phyloP scores from a whole-genome alignment of 371 early-diverging fungal species.

The Saksenaea vasiformis region DNA sequence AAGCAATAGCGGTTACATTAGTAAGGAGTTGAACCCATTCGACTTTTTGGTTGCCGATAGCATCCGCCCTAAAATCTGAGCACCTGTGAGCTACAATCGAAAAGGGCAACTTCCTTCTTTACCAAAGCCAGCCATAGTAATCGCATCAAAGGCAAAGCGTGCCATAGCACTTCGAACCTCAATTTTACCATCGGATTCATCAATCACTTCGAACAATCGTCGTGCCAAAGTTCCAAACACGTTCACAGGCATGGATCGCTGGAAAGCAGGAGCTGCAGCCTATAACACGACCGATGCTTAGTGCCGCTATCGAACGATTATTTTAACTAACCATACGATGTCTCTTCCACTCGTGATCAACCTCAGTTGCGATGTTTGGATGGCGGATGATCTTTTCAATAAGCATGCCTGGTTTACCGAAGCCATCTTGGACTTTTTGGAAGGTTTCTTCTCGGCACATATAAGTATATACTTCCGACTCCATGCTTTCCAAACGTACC shows the following conservation, averaged over 20 bases:
- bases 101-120: neutral
- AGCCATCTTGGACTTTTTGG: no score
- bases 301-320: no score
- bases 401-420: no score
- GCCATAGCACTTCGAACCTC: neutral
- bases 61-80: conserved; percentile 13
- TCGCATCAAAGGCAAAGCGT: conserved; percentile 3
- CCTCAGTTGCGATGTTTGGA: no score
- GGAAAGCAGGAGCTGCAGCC: conserved; percentile 10
- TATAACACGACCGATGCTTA: neutral
- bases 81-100: neutral
- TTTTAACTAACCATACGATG: no score
- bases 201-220: neutral
- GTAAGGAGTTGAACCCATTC: conserved; percentile 16
- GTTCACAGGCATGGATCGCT: conserved; percentile 7
- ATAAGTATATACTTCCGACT: no score
- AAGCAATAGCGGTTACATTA: neutral
- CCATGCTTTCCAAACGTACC: no score
- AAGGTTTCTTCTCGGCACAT: no score
- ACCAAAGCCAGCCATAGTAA: neutral
- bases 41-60: conserved; percentile 14
- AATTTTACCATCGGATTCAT: neutral
- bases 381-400: no score
- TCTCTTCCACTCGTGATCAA: no score
- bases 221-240: neutral